Percentiles rank a stretch among this genome's conserved stretches.
Conservation (phyloP, 2,329 filamentous ascomycete species). For the Ophiosphaerella herpotricha region DNA sequence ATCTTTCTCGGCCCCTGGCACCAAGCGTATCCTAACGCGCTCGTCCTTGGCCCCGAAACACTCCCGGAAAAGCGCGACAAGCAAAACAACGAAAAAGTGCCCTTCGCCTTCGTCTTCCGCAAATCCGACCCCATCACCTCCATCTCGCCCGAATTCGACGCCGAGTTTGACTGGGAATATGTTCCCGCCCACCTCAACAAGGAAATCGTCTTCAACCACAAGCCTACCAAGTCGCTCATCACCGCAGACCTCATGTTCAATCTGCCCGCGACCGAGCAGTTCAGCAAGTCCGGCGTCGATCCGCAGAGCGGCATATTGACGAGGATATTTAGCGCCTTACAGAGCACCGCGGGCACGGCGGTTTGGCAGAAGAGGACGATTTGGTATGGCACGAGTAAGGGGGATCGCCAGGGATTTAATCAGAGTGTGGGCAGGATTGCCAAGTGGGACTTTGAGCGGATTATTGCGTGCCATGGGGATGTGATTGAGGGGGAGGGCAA, state of each 20-base stretch:
- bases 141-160: constrained; percentile 79
- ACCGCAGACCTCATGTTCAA: constrained; percentile 94
- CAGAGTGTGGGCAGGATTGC: constrained; percentile 71
- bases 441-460: constrained; percentile 79
- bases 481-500: constrained; percentile 77
- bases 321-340: constrained; percentile 61
- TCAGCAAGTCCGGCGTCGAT: constrained; percentile 57
- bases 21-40: constrained; percentile 74
- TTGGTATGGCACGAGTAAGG: constrained; percentile 72
- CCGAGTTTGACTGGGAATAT: constrained; percentile 83
- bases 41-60: constrained; percentile 80
- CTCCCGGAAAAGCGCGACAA: constrained; percentile 79
- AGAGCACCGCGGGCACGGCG: constrained; percentile 64
- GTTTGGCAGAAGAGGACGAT: constrained; percentile 75
- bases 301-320: constrained; percentile 63
- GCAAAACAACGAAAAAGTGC: constrained; percentile 61
- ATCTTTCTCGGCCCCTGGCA: constrained; percentile 90
- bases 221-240: constrained; percentile 77
- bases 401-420: constrained; percentile 70
- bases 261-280: constrained; percentile 85
- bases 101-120: constrained; percentile 68
- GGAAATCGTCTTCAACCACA: constrained; percentile 86
- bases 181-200: constrained; percentile 80
- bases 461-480: constrained; percentile 94
- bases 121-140: constrained; percentile 46